Evolutionary conservation across 345 rosid species (phyloP), one percentile per base, ranked within the genome.

Genomic region (Aquilaria yunnanensis): DNA sequence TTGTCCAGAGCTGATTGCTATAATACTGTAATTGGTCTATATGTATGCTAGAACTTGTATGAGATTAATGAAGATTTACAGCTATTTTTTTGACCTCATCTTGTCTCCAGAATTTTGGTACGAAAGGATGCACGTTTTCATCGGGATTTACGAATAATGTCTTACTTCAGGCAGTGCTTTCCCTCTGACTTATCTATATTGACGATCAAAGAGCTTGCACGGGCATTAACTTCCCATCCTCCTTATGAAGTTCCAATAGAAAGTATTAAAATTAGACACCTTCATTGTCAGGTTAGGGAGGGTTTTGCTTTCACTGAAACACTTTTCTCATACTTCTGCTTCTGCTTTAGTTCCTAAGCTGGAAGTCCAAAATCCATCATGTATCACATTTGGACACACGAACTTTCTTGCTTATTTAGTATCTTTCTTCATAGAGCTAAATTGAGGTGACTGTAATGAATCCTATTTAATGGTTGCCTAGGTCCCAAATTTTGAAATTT

Each of bases 241-340:
- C 99, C 99, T 56, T 90, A 90, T 56, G 89, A 88, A 80, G 91
- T 94, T 77, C 88, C 93, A 65, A 63, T 90, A 67, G 76, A 88
- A 52, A 78, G 80, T 52, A 79, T 95, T 77, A 85, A 79, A 56
- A 85, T 89, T 63, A 83, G 63, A 48, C 96, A 95, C 84, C 94
- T 94, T 29, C 81, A 95, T 61, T 81, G 80, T 64, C 85, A 90
- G 96, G 99, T 85, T 62, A 47, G 85, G 74, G 56, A 57, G 45
- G 55, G 45, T 55, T 37, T 37, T 0, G 7, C 5, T 4, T 37
- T 4, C 8, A 37, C 43, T 37, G 43, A 37, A 5, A 37, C 43
- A 3, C 23, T 37, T 37, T 37, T 37, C 43, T 5, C 8, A 1
- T 37, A 37, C 5, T 37, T 4, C 5, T 37, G 1, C 43, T 37